Conservation (phyloP, 129 eudicot species). For the Pseudognaphalium luteoalbum region DNA sequence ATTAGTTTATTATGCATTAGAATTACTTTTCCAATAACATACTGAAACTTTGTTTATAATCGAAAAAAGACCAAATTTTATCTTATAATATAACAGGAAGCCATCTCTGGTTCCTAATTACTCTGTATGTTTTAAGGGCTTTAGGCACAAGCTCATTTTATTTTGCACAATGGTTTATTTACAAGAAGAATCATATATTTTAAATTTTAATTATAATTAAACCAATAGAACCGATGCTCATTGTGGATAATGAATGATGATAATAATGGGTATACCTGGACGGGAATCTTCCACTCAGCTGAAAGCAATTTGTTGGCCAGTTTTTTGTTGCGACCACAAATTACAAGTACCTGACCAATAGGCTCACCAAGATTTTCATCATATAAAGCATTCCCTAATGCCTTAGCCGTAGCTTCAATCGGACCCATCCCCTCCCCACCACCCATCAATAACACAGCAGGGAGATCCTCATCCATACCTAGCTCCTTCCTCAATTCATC, state of each 20-base stretch:
- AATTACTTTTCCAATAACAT: constrained; percentile 12
- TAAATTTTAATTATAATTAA: no score
- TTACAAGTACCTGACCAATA: constrained; percentile 80
- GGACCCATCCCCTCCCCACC: constrained; percentile 99
- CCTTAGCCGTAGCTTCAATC: constrained; percentile 91
- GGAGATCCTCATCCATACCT: constrained; percentile 93
- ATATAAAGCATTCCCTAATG: constrained; percentile 68
- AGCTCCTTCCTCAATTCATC: constrained; percentile 81
- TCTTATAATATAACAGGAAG: background rate
- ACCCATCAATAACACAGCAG: constrained; percentile 92
- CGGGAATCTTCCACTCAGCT: constrained; percentile 86
- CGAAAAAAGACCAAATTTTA: background rate
- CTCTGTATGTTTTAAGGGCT: background rate
- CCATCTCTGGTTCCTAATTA: background rate
- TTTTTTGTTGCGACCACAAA: constrained; percentile 94
- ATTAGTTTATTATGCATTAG: background rate
- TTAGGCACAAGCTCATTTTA: background rate
- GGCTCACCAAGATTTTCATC: constrained; percentile 83
- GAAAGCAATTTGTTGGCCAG: constrained; percentile 65
- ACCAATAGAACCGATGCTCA: background rate
- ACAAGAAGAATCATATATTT: background rate
- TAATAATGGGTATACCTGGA: constrained; percentile 53
- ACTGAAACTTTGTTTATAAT: background rate
- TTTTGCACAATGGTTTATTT: background rate
- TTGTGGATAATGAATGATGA: background rate